phyloP scores from a whole-genome alignment of 2,329 filamentous ascomycete genomes.

The Dactylellina drechsleri region DNA sequence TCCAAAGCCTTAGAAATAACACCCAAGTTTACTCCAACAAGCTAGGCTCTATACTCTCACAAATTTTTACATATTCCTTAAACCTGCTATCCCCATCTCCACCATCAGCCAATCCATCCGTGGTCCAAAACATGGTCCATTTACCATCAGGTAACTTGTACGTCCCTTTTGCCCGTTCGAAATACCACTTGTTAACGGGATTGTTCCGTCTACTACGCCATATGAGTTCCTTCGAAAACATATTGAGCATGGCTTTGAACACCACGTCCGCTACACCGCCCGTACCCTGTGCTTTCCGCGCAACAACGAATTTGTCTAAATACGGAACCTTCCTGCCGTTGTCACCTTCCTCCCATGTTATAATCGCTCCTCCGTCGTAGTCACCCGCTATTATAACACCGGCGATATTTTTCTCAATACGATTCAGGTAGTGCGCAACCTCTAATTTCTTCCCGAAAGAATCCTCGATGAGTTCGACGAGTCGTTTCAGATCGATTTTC shows the following conservation, averaged over 20 bases:
- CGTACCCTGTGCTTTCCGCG: slow-evolving; percentile 86
- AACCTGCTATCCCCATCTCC: slow-evolving; percentile 62
- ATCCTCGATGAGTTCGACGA: slow-evolving; percentile 90
- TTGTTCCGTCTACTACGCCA: slow-evolving; percentile 92
- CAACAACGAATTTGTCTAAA: slow-evolving; percentile 95
- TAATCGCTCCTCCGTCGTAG: slow-evolving; percentile 92
- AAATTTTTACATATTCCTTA: slow-evolving; percentile 66
- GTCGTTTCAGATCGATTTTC: slow-evolving; percentile 81
- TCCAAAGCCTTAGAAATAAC: too few species aligned
- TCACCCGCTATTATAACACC: slow-evolving; percentile 94
- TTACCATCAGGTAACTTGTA: slow-evolving; percentile 82
- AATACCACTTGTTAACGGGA: slow-evolving; percentile 99
- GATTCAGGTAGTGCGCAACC: slow-evolving; percentile 79
- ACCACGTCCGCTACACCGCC: slow-evolving; percentile 94
- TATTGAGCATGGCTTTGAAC: slow-evolving; percentile 94
- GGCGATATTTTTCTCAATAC: slow-evolving; percentile 83
- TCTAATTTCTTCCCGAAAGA: slow-evolving; percentile 89
- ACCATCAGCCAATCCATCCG: slow-evolving; percentile 67
- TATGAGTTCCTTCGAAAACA: slow-evolving; percentile 82
- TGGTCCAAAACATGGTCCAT: slow-evolving; percentile 99
- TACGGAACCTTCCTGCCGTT: slow-evolving; percentile 82
- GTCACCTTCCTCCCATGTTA: slow-evolving; percentile 84
- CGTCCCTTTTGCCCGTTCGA: slow-evolving; percentile 85
- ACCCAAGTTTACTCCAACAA: slow-evolving; percentile 62
- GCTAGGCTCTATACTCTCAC: slow-evolving; percentile 65